These are phyloP conservation scores for Porphyra umbilicalis DNA, from an alignment of 31 red algal species.

Conservation along the genomic window DNA sequence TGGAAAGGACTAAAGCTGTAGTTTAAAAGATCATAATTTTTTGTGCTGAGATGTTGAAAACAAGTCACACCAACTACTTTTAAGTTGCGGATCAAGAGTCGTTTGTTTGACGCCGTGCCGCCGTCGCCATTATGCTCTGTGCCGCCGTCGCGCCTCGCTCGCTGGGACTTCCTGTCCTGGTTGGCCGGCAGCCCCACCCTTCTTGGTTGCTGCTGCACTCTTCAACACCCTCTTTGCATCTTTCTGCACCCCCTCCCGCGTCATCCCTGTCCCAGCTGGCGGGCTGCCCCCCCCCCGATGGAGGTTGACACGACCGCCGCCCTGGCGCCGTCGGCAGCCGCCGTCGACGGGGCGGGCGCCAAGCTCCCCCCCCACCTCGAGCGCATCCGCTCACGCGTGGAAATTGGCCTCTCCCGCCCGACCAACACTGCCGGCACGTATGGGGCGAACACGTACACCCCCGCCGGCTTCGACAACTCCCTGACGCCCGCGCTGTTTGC, in stretches of 20 bases:
- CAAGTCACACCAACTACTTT: too few species aligned
- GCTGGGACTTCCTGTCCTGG: too few species aligned
- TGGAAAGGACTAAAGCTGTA: too few species aligned
- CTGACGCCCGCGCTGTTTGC: constrained; percentile 26
- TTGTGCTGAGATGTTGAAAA: too few species aligned
- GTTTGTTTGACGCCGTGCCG: too few species aligned
- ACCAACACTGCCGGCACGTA: constrained; percentile 49
- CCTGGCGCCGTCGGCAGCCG: not conserved
- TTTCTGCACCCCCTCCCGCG: not conserved
- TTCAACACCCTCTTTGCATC: not conserved
- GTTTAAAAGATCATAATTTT: too few species aligned
- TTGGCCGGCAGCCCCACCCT: too few species aligned
- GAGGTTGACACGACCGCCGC: not conserved
- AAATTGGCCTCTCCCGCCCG: constrained; percentile 38
- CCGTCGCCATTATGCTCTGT: too few species aligned
- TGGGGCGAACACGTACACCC: constrained; percentile 26
- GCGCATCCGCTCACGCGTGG: constrained; percentile 13
- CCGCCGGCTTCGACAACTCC: constrained; percentile 46
- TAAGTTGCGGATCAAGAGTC: too few species aligned
- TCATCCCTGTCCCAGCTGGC: not conserved
- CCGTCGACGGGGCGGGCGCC: not conserved
- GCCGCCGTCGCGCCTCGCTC: too few species aligned
- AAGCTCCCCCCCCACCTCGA: not conserved
- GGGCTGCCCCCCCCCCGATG: not conserved
- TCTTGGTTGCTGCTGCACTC: not conserved